Evolutionary conservation across 176 grass and related monocot species (phyloP).

Genomic region (Alopecurus myosuroides): DNA sequence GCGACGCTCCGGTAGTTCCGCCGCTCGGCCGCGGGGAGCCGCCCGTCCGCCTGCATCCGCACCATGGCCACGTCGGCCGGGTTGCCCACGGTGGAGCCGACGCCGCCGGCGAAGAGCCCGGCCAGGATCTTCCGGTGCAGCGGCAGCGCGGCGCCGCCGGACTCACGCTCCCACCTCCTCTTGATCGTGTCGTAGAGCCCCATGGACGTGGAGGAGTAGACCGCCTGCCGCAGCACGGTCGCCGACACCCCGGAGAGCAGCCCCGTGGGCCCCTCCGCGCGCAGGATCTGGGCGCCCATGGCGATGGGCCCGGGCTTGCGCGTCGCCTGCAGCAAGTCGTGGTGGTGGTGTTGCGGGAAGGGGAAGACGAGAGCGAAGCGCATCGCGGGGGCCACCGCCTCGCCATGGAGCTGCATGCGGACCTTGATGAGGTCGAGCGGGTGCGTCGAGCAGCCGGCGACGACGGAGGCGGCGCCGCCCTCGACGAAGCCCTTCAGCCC

Average conservation of each 20-base stretch:
- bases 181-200: conserved; percentile 92
- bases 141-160: conserved; percentile 38
- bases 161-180: conserved; percentile 51
- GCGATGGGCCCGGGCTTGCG: conserved; percentile 67
- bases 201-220: conserved; percentile 96
- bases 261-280: conserved; percentile 58
- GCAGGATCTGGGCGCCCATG: conserved; percentile 84
- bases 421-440: conserved; percentile 96
- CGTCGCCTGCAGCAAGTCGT: conserved; percentile 5
- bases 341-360: conserved; percentile 21
- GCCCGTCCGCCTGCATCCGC: conserved; percentile 92
- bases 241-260: conserved; percentile 85
- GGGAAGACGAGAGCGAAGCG: conserved; percentile 67
- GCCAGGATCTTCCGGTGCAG: conserved; percentile 68
- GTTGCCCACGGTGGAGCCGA: conserved; percentile 84
- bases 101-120: conserved; percentile 66
- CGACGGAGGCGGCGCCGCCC: conserved; percentile 84
- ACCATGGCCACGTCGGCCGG: conserved; percentile 96
- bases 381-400: conserved; percentile 22
- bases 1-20: conserved; percentile 81
- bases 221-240: conserved; percentile 80
- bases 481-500: conserved; percentile 90
- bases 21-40: conserved; percentile 68
- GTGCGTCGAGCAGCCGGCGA: conserved; percentile 89
- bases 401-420: conserved; percentile 89